Base-by-base conservation (phyloP, 345 rosid genomes). In the Turnera subulata region DNA sequence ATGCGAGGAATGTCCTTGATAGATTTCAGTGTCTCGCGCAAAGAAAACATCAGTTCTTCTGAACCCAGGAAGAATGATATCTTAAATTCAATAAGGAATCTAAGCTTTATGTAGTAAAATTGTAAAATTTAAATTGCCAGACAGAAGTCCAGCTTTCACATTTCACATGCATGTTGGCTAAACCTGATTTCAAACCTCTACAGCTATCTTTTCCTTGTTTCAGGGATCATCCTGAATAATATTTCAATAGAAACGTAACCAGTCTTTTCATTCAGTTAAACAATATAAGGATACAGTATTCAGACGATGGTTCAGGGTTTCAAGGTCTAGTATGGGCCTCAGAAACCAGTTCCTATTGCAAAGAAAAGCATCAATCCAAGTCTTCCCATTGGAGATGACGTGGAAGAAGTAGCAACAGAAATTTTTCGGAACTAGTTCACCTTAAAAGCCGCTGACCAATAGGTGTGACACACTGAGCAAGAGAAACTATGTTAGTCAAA, bases 391-490 rank as follows among this genome's bases (percentile, higher is more conserved):
- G 32, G 58, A 43, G 38, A 38, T 16, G 55, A 63, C 35, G 52
- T 23, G 38, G 59, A 61, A 40, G 18, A 40, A 33, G 44, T 46
- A 59, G 46, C 42, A 55, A 50, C 55, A 40, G 46, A 73, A 56
- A 64, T 35, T 22, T 16, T 29, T 35, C 52, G 52, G 57, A 49
- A 65, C 53, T 53, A 40, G 49, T 57, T 58, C 75, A 93, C 99
- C 96, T 89, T 71, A 89, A 74, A 61, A 86, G 85, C 26, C 84
- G 97, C 73, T 85, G 83, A 50, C 99, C 99, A 82, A 82, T 80
- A 68, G 94, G 87, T 1, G 97, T 93, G 76, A 77, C 82, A 76
- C 99, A 89, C 99, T 93, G 85, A 58, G 50, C 6, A 53, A 68
- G 58, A 40, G 64, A 63, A 73, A 62, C 53, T 57, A 56, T 52